Conservation (phyloP, 768 basidiomycete genomes). For the Lyophyllum semitale region DNA sequence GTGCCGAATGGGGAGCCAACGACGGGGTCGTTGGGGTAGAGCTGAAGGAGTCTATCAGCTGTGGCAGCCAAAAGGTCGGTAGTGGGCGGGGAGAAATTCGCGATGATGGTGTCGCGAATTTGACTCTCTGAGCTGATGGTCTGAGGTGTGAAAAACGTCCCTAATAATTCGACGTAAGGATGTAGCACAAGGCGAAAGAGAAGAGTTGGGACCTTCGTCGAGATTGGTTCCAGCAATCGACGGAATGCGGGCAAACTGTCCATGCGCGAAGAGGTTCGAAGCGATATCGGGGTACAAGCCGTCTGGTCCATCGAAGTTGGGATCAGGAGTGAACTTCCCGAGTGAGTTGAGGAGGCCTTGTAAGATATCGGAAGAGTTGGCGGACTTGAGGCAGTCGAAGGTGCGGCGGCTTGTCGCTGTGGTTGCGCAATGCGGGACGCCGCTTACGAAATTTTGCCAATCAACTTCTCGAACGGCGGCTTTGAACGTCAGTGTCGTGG, state of each 20-base stretch:
- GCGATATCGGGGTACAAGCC: conserved; percentile 42
- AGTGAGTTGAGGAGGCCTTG: conserved; percentile 25
- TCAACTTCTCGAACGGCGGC: conserved; percentile 27
- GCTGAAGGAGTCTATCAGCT: conserved; percentile 26
- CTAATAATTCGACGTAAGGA: conserved; percentile 18
- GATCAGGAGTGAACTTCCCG: conserved; percentile 31
- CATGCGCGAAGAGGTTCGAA: conserved; percentile 30
- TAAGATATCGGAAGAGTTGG: conserved; percentile 31
- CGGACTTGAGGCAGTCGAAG: conserved; percentile 29
- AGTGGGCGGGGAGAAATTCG: conserved; percentile 25
- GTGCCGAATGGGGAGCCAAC: conserved; percentile 47
- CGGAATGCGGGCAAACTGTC: conserved; percentile 39
- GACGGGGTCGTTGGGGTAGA: conserved; percentile 45
- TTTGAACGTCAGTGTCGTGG: conserved; percentile 28
- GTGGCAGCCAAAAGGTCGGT: conserved; percentile 16
- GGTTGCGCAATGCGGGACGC: conserved; percentile 26
- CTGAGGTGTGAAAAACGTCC: conserved; percentile 29
- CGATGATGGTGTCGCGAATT: conserved; percentile 19
- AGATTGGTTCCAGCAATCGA: conserved; percentile 45
- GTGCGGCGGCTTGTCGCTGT: conserved; percentile 29
- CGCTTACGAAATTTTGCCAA: conserved; percentile 32
- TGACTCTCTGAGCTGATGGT: conserved; percentile 24
- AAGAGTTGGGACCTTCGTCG: conserved; percentile 46
- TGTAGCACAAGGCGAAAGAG: neutral
- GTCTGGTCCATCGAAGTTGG: conserved; percentile 40